Conservation (phyloP, 768 basidiomycete genomes). For the Antrodiella citrinella region DNA sequence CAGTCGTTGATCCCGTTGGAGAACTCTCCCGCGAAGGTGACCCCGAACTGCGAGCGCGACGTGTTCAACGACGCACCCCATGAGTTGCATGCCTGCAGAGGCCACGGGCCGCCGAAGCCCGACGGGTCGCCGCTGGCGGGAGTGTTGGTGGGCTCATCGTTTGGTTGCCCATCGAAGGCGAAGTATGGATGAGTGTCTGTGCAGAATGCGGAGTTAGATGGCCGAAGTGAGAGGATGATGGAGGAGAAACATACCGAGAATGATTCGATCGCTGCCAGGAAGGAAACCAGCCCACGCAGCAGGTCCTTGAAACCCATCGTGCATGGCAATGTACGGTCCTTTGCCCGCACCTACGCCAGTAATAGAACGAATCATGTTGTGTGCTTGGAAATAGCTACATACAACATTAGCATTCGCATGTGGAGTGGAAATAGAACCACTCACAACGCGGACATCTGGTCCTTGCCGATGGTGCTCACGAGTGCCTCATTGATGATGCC, state of each 20-base stretch:
- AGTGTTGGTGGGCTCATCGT: constrained; percentile 31
- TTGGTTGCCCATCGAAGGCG: constrained; percentile 26
- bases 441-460: constrained; percentile 52
- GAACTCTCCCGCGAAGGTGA: constrained; percentile 71
- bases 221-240: neutral
- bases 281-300: constrained; percentile 31
- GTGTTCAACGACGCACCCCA: constrained; percentile 39
- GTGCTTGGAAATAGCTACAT: constrained; percentile 49
- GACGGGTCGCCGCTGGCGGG: constrained; percentile 26
- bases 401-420: too few relatives aligned
- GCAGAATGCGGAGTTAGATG: neutral
- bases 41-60: constrained; percentile 47
- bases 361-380: constrained; percentile 59
- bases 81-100: constrained; percentile 30
- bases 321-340: constrained; percentile 43
- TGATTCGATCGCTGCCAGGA: constrained; percentile 31
- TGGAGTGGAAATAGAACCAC: too few relatives aligned
- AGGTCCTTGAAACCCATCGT: constrained; percentile 48
- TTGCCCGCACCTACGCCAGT: constrained; percentile 68
- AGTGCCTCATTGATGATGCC: constrained; percentile 62
- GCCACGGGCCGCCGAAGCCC: constrained; percentile 21
- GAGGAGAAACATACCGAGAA: constrained; percentile 27
- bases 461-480: constrained; percentile 41
- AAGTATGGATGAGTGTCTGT: constrained; percentile 38
- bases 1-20: constrained; percentile 59